These are phyloP conservation scores for Grosmannia huntii DNA, from an alignment of 2,329 filamentous ascomycete species.

Conservation along the genomic window DNA sequence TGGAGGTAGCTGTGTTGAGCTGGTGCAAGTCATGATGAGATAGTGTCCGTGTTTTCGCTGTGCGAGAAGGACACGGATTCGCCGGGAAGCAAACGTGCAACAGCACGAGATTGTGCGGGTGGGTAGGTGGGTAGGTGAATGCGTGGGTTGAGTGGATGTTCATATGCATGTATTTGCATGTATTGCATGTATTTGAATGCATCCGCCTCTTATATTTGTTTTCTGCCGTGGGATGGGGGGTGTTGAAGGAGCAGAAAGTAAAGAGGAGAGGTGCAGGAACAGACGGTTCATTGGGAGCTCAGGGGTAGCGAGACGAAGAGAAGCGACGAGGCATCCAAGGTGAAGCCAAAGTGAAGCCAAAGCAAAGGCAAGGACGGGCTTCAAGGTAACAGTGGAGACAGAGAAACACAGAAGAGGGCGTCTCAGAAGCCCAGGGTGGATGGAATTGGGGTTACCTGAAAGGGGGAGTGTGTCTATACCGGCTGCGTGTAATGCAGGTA, in stretches of 20 bases:
- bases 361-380: neutral
- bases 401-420: neutral
- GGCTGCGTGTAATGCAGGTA: neutral
- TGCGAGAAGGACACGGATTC: neutral
- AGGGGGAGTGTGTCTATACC: neutral
- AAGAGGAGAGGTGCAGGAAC: neutral
- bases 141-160: neutral
- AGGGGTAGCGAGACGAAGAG: too few relatives aligned
- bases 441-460: neutral
- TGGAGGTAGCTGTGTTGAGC: neutral
- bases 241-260: neutral
- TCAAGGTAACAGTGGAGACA: neutral
- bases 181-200: neutral
- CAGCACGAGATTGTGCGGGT: neutral
- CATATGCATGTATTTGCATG: neutral
- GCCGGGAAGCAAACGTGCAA: neutral
- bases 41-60: neutral
- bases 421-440: neutral
- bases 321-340: neutral
- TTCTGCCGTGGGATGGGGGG: neutral
- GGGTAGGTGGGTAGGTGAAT: neutral
- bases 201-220: neutral
- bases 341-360: neutral
- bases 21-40: constrained; percentile 4
- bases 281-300: neutral